A percentile compares a stretch with the other conserved stretches of the same genome.
These are phyloP conservation scores for Porcisia hertigi DNA, from an alignment of 208 protist species.

Conservation along the genomic window DNA sequence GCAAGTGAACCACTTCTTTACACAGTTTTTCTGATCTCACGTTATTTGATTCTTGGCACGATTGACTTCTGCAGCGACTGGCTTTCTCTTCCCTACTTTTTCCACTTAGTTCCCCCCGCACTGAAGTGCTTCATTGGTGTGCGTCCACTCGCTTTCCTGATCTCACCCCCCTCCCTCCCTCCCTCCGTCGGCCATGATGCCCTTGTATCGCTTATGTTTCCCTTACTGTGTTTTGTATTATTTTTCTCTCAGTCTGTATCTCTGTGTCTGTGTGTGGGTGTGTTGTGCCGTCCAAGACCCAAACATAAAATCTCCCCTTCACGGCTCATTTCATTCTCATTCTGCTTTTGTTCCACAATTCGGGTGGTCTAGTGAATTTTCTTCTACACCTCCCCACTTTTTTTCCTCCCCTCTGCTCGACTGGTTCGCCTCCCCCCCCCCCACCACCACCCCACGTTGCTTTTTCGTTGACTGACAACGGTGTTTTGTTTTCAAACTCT, in stretches of 20 bases:
- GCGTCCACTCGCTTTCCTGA: background rate
- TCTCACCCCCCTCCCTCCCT: background rate
- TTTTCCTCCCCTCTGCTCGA: background rate
- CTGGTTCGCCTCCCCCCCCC: too few species aligned
- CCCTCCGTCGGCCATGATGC: background rate
- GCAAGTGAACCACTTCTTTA: background rate
- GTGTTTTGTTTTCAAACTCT: background rate
- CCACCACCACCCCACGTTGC: background rate
- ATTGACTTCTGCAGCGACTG: background rate
- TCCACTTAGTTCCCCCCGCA: background rate
- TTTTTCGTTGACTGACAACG: background rate
- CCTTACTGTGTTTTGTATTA: background rate
- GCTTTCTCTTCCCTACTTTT: conserved; percentile 5
- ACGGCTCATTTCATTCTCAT: background rate
- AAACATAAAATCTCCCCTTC: background rate
- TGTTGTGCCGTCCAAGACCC: too few species aligned
- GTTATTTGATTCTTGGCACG: background rate
- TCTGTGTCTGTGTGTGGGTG: background rate
- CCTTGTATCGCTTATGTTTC: background rate
- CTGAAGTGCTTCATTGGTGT: background rate
- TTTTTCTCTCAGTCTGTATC: background rate
- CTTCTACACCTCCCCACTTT: background rate
- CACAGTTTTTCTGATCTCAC: too few species aligned
- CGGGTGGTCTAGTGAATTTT: background rate
- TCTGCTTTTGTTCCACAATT: background rate